Conservation (phyloP, 2,329 filamentous ascomycete genomes). For the Blumeria hordei region DNA sequence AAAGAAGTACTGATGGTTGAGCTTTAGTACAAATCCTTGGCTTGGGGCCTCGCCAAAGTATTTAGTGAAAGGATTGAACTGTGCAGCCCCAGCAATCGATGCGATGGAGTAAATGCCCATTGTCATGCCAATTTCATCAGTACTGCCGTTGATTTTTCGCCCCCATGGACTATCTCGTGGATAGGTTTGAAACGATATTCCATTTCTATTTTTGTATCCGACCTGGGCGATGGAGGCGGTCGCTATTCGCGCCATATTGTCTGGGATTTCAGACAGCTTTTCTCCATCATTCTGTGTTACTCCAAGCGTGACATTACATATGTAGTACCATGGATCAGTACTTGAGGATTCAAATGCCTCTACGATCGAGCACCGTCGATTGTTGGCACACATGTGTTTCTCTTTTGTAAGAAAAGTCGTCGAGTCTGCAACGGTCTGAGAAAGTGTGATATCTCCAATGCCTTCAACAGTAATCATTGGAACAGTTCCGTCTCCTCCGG, state of each 20-base stretch:
- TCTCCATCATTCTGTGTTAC: conserved; percentile 14
- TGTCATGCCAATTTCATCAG: conserved; percentile 15
- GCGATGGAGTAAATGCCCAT: conserved; percentile 18
- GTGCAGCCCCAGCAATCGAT: conserved; percentile 7
- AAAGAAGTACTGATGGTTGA: conserved; percentile 22
- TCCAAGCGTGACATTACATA: conserved; percentile 18
- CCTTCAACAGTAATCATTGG: conserved; percentile 13
- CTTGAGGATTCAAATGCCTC: conserved; percentile 18
- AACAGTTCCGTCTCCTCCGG: conserved; percentile 14
- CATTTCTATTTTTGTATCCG: conserved; percentile 14
- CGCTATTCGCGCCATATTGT: conserved; percentile 16
- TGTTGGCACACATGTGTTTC: conserved; percentile 5
- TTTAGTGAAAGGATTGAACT: conserved; percentile 5
- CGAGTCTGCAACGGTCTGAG: conserved; percentile 13
- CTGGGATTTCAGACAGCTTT: conserved; percentile 13
- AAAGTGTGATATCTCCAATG: conserved; percentile 7
- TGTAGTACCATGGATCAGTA: conserved; percentile 19
- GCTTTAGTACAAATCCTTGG: conserved; percentile 10
- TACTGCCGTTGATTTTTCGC: conserved; percentile 13
- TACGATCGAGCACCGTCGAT: conserved; percentile 11
- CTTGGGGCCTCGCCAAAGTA: conserved; percentile 6
- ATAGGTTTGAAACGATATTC: conserved; percentile 17
- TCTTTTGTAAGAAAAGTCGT: conserved; percentile 18
- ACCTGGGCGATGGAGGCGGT: conserved; percentile 19
- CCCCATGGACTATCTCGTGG: conserved; percentile 20